phyloP scores from a whole-genome alignment of 202 grass and related monocot genomes.

The Setaria italica region DNA sequence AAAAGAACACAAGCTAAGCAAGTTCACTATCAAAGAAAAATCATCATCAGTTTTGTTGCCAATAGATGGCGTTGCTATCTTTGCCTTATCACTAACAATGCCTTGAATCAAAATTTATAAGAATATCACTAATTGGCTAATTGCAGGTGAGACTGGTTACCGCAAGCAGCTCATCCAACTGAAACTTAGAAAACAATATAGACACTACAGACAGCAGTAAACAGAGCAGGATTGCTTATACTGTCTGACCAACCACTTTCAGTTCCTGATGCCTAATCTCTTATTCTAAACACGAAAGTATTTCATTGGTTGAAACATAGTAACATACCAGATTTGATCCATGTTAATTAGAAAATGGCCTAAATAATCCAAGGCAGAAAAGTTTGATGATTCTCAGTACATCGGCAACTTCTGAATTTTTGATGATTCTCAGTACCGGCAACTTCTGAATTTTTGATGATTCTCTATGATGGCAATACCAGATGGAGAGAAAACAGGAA shows the following conservation, averaged over 20 bases:
- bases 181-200: background rate
- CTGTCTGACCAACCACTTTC: too few relatives aligned
- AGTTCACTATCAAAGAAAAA: too few relatives aligned
- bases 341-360: background rate
- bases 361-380: background rate
- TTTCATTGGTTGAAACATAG: background rate
- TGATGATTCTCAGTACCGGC: background rate
- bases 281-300: background rate
- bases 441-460: background rate
- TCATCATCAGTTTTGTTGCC: too few relatives aligned
- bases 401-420: background rate
- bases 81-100: too few relatives aligned
- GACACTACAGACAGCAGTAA: too few relatives aligned
- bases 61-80: too few relatives aligned
- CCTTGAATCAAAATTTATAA: too few relatives aligned
- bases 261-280: background rate
- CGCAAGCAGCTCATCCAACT: background rate
- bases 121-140: too few relatives aligned
- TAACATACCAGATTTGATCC: background rate
- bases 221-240: too few relatives aligned
- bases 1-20: too few relatives aligned
- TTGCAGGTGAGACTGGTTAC: background rate
- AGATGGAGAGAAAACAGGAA: background rate
- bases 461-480: background rate
- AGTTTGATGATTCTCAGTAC: background rate